Percentiles rank a stretch among this genome's conserved stretches.
Conservation (phyloP, 805 yeast species). For the Maudiozyma saulgeensis region DNA sequence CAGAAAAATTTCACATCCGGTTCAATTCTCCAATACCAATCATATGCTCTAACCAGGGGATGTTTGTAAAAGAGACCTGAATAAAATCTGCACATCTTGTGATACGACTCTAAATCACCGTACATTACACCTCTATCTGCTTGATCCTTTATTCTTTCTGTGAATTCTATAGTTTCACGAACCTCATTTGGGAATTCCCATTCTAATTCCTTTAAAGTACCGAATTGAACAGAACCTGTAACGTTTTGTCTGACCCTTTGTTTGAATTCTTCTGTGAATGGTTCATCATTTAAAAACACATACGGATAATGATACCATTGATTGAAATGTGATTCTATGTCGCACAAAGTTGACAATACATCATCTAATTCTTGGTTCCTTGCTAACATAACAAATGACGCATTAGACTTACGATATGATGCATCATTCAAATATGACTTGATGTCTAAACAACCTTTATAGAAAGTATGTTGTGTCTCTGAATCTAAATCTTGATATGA, state of each 20-base stretch:
- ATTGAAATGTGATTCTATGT: slow-evolving; percentile 81
- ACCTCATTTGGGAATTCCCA: slow-evolving; percentile 72
- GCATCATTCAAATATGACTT: slow-evolving; percentile 20
- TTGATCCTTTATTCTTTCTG: slow-evolving; percentile 46
- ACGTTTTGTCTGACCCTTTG: slow-evolving; percentile 43
- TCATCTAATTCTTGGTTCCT: slow-evolving; percentile 72
- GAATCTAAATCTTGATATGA: slow-evolving; percentile 14
- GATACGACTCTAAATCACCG: slow-evolving; percentile 76
- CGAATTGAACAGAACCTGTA: slow-evolving; percentile 60
- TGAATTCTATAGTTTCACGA: slow-evolving; percentile 59
- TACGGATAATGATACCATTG: slow-evolving; percentile 93
- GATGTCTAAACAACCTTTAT: slow-evolving; percentile 49
- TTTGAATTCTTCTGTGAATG: slow-evolving; percentile 59
- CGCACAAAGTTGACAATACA: slow-evolving; percentile 59
- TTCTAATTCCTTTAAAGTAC: slow-evolving; percentile 41
- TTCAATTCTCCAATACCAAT: slow-evolving; percentile 98
- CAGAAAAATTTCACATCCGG: slow-evolving; percentile 88
- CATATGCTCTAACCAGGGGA: slow-evolving; percentile 55
- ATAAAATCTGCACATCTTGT: slow-evolving; percentile 88
- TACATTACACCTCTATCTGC: slow-evolving; percentile 80
- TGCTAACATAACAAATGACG: slow-evolving; percentile 76
- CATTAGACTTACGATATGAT: slow-evolving; percentile 49
- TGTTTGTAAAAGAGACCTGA: slow-evolving; percentile 79
- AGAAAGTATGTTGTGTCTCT: slow-evolving; percentile 35
- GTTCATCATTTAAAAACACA: slow-evolving; percentile 77